A percentile compares a stretch with the other conserved stretches of the same genome.
Conservation (phyloP, 2,329 filamentous ascomycete species). For the Dryadomyces quercivorus region DNA sequence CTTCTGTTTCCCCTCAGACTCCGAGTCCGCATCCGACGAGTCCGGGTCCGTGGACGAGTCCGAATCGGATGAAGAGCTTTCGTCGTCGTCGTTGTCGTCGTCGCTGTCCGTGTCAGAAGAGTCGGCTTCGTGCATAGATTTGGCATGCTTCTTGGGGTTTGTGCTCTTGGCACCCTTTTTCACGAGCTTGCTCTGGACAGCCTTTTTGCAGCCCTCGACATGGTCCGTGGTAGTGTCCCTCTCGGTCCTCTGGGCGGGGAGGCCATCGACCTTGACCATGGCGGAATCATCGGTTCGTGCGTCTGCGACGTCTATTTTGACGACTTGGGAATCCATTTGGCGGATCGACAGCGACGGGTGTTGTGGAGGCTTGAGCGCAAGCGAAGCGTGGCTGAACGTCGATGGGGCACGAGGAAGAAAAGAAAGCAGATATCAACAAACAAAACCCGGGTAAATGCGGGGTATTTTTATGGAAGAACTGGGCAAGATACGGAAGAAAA, state of each 20-base stretch:
- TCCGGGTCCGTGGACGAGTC: conserved; percentile 14
- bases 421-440: neutral
- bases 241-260: conserved; percentile 11
- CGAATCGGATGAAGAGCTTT: conserved; percentile 12
- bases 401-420: neutral
- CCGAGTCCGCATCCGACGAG: conserved; percentile 11
- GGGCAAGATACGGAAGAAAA: neutral
- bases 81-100: neutral
- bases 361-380: neutral
- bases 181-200: conserved; percentile 12
- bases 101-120: conserved; percentile 10
- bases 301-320: conserved; percentile 11
- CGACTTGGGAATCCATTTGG: conserved; percentile 14
- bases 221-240: conserved; percentile 12
- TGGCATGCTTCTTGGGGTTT: conserved; percentile 16
- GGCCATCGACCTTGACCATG: conserved; percentile 13
- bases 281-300: conserved; percentile 13
- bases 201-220: conserved; percentile 10
- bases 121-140: conserved; percentile 6
- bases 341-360: neutral
- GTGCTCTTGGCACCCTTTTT: conserved; percentile 18
- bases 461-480: neutral
- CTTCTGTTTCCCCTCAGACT: conserved; percentile 1
- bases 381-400: neutral
- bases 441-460: neutral